phyloP scores from a whole-genome alignment of 2,329 filamentous ascomycete genomes.

The Pestalotiopsis sp. region DNA sequence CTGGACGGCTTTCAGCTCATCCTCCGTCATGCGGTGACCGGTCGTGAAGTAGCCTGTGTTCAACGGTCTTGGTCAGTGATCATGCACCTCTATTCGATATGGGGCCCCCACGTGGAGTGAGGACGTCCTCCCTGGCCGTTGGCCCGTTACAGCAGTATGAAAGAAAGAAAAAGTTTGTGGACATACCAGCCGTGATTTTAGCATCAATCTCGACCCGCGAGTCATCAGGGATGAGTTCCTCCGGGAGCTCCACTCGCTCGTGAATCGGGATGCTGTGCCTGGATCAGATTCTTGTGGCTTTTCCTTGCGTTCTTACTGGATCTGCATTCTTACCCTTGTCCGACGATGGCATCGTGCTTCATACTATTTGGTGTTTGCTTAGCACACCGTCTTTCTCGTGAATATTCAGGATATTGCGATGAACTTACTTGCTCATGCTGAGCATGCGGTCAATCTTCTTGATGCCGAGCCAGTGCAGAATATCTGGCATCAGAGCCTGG shows the following conservation, averaged over 20 bases:
- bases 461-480: conserved; percentile 96
- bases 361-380: conserved; percentile 56
- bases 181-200: conserved; percentile 90
- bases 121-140: background rate
- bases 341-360: conserved; percentile 89
- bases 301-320: conserved; percentile 16
- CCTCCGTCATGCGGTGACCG: conserved; percentile 84
- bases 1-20: conserved; percentile 83
- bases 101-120: background rate
- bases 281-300: conserved; percentile 14
- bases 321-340: conserved; percentile 64
- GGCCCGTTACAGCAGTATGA: background rate
- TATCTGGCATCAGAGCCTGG: conserved; percentile 97
- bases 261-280: conserved; percentile 73
- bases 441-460: conserved; percentile 98
- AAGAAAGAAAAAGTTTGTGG: background rate
- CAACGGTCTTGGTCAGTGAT: background rate
- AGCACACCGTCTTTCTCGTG: conserved; percentile 15
- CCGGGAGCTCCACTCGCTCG: conserved; percentile 88
- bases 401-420: background rate
- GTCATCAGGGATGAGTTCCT: conserved; percentile 91
- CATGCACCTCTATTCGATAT: background rate
- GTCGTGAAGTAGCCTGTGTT: conserved; percentile 74
- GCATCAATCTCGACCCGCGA: conserved; percentile 98
- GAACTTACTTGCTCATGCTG: conserved; percentile 89